Conservation (phyloP, 441 rosid species). For the Adansonia grandidieri region DNA sequence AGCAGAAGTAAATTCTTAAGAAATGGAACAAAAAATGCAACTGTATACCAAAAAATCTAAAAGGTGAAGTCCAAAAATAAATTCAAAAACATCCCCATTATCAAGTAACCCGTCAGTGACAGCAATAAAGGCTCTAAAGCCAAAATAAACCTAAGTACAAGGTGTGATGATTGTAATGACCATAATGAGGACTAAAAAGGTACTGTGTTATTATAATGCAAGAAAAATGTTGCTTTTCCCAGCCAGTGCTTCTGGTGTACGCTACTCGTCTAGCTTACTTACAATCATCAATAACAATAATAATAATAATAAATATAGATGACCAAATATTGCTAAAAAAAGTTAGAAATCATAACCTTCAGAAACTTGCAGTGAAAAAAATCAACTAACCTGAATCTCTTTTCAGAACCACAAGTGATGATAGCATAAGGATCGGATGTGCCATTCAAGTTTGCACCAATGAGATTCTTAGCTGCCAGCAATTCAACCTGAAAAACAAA, state of each 20-base stretch:
- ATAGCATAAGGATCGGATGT: conserved; percentile 99
- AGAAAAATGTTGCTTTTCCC: conserved; percentile 1
- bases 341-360: background rate
- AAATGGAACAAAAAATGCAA: conserved; percentile 3
- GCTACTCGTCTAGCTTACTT: background rate
- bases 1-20: conserved; percentile 9
- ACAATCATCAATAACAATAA: too few species aligned
- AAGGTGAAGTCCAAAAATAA: background rate
- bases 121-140: background rate
- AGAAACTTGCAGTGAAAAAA: background rate
- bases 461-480: conserved; percentile 96
- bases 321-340: background rate
- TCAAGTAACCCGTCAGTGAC: background rate
- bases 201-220: background rate
- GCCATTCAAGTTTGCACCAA: conserved; percentile 96
- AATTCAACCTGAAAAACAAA: conserved; percentile 72
- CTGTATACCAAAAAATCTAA: background rate
- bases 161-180: background rate
- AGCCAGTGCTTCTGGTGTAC: background rate
- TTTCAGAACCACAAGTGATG: conserved; percentile 93
- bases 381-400: conserved; percentile 82
- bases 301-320: background rate
- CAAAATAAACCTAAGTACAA: background rate
- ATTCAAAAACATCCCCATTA: background rate
- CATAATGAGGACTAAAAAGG: background rate